These are phyloP conservation scores for Citrullus mucosospermus DNA, from an alignment of 306 rosid species.

Conservation along the genomic window DNA sequence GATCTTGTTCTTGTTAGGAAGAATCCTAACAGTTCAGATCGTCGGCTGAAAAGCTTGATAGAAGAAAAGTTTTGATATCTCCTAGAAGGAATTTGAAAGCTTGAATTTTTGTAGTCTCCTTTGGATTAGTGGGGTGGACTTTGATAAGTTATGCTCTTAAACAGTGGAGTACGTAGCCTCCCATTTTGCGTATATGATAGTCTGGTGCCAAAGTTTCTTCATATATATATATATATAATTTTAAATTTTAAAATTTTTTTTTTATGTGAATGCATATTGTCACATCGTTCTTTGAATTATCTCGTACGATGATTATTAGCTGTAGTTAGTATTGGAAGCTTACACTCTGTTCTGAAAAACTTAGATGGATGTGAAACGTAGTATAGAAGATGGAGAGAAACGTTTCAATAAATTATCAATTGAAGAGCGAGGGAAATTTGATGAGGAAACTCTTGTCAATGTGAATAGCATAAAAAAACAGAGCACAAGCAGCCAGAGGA, in stretches of 20 bases:
- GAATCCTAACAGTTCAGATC: not conserved
- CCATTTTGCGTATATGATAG: not conserved
- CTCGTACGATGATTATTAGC: not conserved
- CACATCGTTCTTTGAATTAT: not conserved
- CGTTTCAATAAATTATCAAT: slow-evolving; percentile 91
- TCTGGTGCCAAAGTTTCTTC: not conserved
- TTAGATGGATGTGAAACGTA: slow-evolving; percentile 68
- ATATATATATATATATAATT: not conserved
- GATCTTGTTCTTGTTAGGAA: no score
- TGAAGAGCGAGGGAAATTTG: slow-evolving; percentile 96
- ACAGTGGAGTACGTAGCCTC: not conserved
- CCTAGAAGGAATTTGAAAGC: not conserved
- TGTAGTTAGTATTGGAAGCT: not conserved
- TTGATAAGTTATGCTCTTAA: not conserved
- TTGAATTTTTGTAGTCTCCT: not conserved
- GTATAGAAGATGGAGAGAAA: slow-evolving; percentile 84
- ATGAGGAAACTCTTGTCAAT: slow-evolving; percentile 91
- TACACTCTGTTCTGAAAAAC: slow-evolving; percentile 3
- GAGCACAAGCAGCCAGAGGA: slow-evolving; percentile 58
- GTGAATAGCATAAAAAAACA: slow-evolving; percentile 77
- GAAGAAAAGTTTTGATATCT: not conserved
- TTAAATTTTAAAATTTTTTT: no score
- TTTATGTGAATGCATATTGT: not conserved
- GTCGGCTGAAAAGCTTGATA: not conserved
- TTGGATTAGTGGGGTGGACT: not conserved